phyloP scores from a whole-genome alignment of 345 rosid genomes.

The Eucalyptus fibrosa region DNA sequence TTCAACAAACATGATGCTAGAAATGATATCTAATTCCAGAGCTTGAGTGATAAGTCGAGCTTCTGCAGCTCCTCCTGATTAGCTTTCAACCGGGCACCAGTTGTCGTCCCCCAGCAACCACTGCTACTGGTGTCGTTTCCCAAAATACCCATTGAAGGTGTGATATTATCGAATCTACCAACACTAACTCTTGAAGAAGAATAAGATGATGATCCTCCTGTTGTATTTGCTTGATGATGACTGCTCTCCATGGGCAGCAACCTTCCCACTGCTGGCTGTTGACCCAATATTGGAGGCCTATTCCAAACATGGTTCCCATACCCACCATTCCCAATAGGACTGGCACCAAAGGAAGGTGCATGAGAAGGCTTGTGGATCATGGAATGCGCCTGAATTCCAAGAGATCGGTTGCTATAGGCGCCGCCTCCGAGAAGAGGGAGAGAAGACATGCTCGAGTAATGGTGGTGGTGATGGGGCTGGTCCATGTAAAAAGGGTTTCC shows the following conservation, averaged over 20 bases:
- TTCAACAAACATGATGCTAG: neutral
- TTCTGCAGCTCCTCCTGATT: slow-evolving; percentile 2
- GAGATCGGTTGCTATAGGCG: slow-evolving; percentile 7
- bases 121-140: neutral
- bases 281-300: neutral
- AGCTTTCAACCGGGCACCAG: neutral
- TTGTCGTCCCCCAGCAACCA: neutral
- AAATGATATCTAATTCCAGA: neutral
- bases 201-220: neutral
- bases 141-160: neutral
- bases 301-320: neutral
- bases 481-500: slow-evolving; percentile 30
- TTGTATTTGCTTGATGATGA: neutral
- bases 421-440: slow-evolving; percentile 22
- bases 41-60: slow-evolving; percentile 10
- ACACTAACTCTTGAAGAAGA: slow-evolving; percentile 4
- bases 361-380: slow-evolving; percentile 6
- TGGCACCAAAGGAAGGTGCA: neutral
- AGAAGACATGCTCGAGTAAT: slow-evolving; percentile 23
- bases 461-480: neutral
- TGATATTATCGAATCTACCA: slow-evolving; percentile 23
- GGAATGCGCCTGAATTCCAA: slow-evolving; percentile 23
- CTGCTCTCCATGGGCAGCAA: slow-evolving; percentile 2
- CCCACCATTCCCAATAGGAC: neutral
- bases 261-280: neutral